Evolutionary conservation across 1,284 basidiomycete genomes (phyloP), one percentile per base, ranked within the genome.

Genomic region (Leucoagaricus sp.): DNA sequence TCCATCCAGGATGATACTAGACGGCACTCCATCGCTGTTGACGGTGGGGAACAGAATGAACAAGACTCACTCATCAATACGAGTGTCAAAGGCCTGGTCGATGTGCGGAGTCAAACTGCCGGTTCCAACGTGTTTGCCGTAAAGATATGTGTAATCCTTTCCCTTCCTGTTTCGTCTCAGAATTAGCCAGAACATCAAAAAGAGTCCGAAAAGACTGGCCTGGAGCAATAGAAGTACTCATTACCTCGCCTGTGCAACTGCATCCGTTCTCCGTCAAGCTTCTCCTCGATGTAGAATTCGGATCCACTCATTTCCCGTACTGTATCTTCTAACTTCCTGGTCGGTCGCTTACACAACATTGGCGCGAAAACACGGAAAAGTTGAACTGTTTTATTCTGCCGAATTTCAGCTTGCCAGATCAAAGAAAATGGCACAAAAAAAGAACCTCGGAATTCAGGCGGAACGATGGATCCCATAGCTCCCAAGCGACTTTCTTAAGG

Each of bases 251-350:
- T 96, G 67, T 98, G 96, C 49, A 98, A 65, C 68, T 98, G 96
- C 72, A 98, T 94, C 26, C 96, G 78, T 69, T 98, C 95, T 1
- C 95, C 95, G 66, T 98, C 95, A 1, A 97, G 80, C 69, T 98
- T 98, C 74, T 98, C 96, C 68, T 98, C 95, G 46, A 98, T 91
- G 60, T 94, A 77, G 68, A 97, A 97, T 49, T 81, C 73, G 12
- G 75, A 63, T 40, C 84, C 85, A 21, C 83, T 82, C 84, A 97
- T 94, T 51, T 89, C 82, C 63, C 89, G 91, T 48, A 96, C 86
- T 0, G 93, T 86, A 15, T 90, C 87, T 61, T 90, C 89, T 28
- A 96, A 83, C 58, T 83, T 89, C 58, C 81, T 83, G 0, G 85
- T 89, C 0, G 91, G 91, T 10, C 94, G 84, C 64, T 91, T 93